Conservation (phyloP, 2,329 filamentous ascomycete species). For the Cercospora beticola region DNA sequence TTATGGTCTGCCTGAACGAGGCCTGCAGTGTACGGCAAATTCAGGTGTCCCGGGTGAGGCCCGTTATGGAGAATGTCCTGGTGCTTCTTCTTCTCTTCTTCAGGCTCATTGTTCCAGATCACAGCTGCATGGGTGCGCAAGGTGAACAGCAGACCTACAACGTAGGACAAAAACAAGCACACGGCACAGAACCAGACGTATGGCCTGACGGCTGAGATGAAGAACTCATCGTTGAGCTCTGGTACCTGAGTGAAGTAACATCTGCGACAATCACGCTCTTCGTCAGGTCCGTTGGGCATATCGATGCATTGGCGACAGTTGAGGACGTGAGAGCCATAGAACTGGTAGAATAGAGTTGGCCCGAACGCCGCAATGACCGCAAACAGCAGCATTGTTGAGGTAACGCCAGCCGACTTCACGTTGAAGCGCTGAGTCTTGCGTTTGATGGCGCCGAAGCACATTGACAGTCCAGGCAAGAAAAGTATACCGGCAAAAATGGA, state of each 20-base stretch:
- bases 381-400: slow-evolving; percentile 96
- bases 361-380: slow-evolving; percentile 94
- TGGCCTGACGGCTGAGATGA: slow-evolving; percentile 82
- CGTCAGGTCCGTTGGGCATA: slow-evolving; percentile 48
- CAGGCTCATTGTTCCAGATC: slow-evolving; percentile 83
- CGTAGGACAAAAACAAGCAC: slow-evolving; percentile 86
- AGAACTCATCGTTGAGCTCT: slow-evolving; percentile 82
- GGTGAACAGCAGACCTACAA: slow-evolving; percentile 93
- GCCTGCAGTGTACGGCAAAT: slow-evolving; percentile 24
- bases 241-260: slow-evolving; percentile 93
- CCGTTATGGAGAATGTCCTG: slow-evolving; percentile 5
- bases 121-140: slow-evolving; percentile 92
- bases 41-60: slow-evolving; percentile 22
- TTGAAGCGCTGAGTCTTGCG: slow-evolving; percentile 99
- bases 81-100: slow-evolving; percentile 49
- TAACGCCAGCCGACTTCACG: slow-evolving; percentile 91
- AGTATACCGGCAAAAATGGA: slow-evolving; percentile 97
- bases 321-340: slow-evolving; percentile 95
- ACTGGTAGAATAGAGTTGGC: slow-evolving; percentile 96
- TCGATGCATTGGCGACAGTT: slow-evolving; percentile 66
- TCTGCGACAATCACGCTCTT: slow-evolving; percentile 73
- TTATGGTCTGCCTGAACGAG: slow-evolving; percentile 18
- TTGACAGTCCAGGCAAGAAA: slow-evolving; percentile 90
- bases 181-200: slow-evolving; percentile 88
- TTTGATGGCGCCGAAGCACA: slow-evolving; percentile 98